Base-by-base conservation (phyloP, 805 yeast species). In the Wickerhamomyces rabaulensis region DNA sequence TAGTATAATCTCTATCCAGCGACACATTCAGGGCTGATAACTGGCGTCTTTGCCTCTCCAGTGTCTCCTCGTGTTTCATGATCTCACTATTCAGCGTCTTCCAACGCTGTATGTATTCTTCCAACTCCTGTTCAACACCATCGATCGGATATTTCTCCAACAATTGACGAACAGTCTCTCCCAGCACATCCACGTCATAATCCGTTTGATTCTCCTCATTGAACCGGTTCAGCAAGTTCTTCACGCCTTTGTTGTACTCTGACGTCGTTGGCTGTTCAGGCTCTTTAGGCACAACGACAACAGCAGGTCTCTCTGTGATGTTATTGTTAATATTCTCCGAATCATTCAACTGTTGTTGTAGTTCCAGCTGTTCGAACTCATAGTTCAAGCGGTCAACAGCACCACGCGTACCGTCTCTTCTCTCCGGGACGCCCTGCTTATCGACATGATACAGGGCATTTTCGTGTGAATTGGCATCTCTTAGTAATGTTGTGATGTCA, bases 401-500 rank as follows among this genome's bases (percentile, higher is more conserved):
- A 17, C 73, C 71, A 17, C 62, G 54, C 42, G 71, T 73, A 0
- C 83, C 84, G 53, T 80, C 85, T 25, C 68, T 67, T 21, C 86
- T 58, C 43, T 69, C 75, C 1, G 75, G 73, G 12, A 61, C 62
- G n/a, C 62, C 67, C 13, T 54, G 56, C 0, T 55, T 62, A 45
- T 68, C 68, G 8, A 76, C 68, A 31, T 63, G 67, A 56, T 78
- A 82, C 31, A 82, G 60, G 2, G 77, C 66, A 31, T 67, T 75
- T 53, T 81, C 86, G 35, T 72, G 70, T 0, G 56, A 61, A 31
- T 77, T 76, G 3, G 84, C 79, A 60, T 83, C 89, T 53, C 83
- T 70, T 19, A 83, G 64, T n/a, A 83, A 64, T 19, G 71, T 65
- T 2, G 82, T 79, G 47, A 82, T 80, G 25, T 71, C 69, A 12